Conservation (phyloP, 2,329 filamentous ascomycete species). For the Parafenestella ontariensis region DNA sequence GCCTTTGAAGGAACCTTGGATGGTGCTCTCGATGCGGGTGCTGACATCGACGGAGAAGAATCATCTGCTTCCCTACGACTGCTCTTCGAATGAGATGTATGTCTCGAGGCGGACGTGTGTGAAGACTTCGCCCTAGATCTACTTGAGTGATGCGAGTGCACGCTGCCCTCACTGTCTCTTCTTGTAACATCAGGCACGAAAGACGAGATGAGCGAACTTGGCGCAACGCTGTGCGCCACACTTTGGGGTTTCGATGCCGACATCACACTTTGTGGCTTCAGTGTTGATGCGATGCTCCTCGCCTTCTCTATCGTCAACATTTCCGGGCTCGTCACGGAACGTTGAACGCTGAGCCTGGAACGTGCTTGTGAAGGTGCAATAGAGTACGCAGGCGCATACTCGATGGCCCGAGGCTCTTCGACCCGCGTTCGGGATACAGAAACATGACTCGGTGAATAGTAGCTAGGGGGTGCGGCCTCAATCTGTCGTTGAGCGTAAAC, state of each 20-base stretch:
- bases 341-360: constrained; percentile 33
- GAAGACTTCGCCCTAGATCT: constrained; percentile 42
- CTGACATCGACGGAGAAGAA: constrained; percentile 32
- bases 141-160: constrained; percentile 43
- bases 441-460: constrained; percentile 42
- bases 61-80: constrained; percentile 30
- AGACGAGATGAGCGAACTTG: constrained; percentile 47
- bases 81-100: constrained; percentile 35
- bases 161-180: constrained; percentile 40
- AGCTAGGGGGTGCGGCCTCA: constrained; percentile 48
- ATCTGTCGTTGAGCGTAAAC: constrained; percentile 41
- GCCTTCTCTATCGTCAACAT: constrained; percentile 31
- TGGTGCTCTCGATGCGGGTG: constrained; percentile 28
- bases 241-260: constrained; percentile 20
- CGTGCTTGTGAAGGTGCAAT: constrained; percentile 34
- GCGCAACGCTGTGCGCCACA: constrained; percentile 32
- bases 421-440: constrained; percentile 37
- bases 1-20: constrained; percentile 34
- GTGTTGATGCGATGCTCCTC: constrained; percentile 24
- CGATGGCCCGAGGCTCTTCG: constrained; percentile 33
- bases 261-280: constrained; percentile 23
- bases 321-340: constrained; percentile 42
- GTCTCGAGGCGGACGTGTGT: constrained; percentile 28
- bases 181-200: constrained; percentile 43
- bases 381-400: constrained; percentile 46